Evolutionary conservation across 768 basidiomycete species (phyloP).

Genomic region (Termitomyces eurrhizus): DNA sequence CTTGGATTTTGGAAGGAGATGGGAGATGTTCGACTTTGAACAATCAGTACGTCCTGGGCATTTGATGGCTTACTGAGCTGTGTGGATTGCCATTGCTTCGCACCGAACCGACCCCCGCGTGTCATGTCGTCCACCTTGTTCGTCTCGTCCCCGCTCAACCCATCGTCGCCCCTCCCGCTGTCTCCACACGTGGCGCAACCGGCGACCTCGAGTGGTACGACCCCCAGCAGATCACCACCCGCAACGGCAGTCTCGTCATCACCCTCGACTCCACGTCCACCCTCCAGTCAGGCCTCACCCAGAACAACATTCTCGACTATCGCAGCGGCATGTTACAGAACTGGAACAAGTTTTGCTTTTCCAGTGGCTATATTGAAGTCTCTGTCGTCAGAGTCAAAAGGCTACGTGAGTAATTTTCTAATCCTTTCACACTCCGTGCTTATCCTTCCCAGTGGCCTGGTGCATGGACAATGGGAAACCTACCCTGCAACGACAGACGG

Average conservation of each 20-base stretch:
- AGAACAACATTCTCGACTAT: no score
- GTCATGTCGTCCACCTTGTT: slow-evolving; percentile 1
- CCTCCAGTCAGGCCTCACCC: no score
- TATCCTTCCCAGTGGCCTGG: slow-evolving; percentile 68
- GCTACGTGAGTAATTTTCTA: slow-evolving; percentile 40
- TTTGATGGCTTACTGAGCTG: neutral
- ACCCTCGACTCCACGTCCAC: no score
- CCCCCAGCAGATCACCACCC: no score
- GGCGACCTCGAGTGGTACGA: slow-evolving; percentile 10
- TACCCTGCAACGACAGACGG: slow-evolving; percentile 80
- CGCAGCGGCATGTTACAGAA: no score
- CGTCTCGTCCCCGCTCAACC: slow-evolving; percentile 17
- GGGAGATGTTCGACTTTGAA: neutral
- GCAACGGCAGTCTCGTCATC: no score
- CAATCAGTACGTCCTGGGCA: no score
- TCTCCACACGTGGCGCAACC: slow-evolving; percentile 11
- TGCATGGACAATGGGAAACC: slow-evolving; percentile 85
- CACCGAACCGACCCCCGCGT: neutral
- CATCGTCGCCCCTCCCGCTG: slow-evolving; percentile 2
- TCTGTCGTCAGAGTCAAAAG: slow-evolving; percentile 43
- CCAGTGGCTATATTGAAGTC: slow-evolving; percentile 78
- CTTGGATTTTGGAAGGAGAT: neutral
- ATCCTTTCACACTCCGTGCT: neutral
- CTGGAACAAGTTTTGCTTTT: no score
- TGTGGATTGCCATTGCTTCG: neutral